phyloP scores from a whole-genome alignment of 2,329 filamentous ascomycete genomes.

The Ceratocystis smalleyi region DNA sequence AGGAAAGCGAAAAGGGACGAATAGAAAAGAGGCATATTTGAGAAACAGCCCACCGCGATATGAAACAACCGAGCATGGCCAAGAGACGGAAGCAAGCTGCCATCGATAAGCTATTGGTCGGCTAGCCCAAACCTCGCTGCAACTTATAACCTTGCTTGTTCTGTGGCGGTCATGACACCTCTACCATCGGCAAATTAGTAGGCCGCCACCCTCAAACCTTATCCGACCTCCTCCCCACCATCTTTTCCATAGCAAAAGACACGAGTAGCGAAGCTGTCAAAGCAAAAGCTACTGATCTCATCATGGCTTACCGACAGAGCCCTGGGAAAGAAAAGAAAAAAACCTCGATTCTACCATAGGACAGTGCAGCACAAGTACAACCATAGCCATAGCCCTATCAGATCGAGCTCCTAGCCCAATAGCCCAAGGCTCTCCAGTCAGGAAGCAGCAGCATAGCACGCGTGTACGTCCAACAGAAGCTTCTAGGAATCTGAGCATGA shows the following conservation, averaged over 20 bases:
- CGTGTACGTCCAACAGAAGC: not conserved
- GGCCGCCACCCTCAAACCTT: not conserved
- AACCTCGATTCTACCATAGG: not conserved
- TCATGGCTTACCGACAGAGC: not conserved
- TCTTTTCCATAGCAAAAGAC: not conserved
- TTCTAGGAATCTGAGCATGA: not conserved
- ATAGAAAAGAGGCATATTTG: not conserved
- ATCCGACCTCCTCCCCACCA: not conserved
- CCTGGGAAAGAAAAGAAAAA: not conserved
- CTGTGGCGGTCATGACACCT: no score
- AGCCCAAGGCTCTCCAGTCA: not conserved
- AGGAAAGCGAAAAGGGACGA: not conserved
- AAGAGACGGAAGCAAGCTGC: not conserved
- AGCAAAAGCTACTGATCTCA: not conserved
- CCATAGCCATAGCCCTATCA: not conserved
- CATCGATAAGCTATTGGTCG: not conserved
- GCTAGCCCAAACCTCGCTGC: not conserved
- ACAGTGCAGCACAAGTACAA: not conserved
- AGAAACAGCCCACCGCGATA: not conserved
- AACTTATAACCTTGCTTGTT: no score
- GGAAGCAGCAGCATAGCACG: no score
- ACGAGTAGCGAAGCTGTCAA: not conserved
- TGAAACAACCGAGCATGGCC: not conserved
- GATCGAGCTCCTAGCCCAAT: not conserved
- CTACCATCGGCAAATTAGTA: no score